phyloP scores from a whole-genome alignment of 108 stramenopile species.

The Chaetoceros tenuissimus region DNA sequence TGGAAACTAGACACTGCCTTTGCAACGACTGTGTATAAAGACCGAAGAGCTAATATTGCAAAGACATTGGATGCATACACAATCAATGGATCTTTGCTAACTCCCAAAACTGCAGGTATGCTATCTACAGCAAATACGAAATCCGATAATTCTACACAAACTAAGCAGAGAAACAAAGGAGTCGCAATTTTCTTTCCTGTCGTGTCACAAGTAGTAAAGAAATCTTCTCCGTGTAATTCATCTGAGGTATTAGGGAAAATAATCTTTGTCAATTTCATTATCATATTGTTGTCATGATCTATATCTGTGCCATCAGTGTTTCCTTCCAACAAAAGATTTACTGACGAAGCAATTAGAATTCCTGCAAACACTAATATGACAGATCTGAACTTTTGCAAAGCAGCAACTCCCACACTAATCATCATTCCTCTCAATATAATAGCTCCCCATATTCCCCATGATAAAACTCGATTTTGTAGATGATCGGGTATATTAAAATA shows the following conservation, averaged over 20 bases:
- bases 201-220: conserved; percentile 25
- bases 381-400: conserved; percentile 29
- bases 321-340: conserved; percentile 24
- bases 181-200: conserved; percentile 27
- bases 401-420: conserved; percentile 39
- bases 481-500: conserved; percentile 42
- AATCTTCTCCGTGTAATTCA: conserved; percentile 37
- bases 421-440: conserved; percentile 48
- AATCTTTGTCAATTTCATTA: conserved; percentile 16
- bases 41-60: conserved; percentile 47
- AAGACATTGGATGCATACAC: conserved; percentile 54
- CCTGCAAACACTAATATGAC: conserved; percentile 36
- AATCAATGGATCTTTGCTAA: conserved; percentile 44
- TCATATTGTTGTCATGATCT: conserved; percentile 18
- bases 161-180: conserved; percentile 41
- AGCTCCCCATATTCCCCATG: conserved; percentile 48
- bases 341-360: conserved; percentile 24
- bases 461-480: conserved; percentile 24
- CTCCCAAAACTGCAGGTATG: conserved; percentile 48
- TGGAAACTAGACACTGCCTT: conserved; percentile 28
- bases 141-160: conserved; percentile 52
- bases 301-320: conserved; percentile 23
- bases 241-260: conserved; percentile 15
- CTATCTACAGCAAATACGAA: conserved; percentile 58
- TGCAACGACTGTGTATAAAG: conserved; percentile 38